A percentile compares a stretch with the other conserved stretches of the same genome.
phyloP scores from a whole-genome alignment of 768 basidiomycete genomes.

The Lyophyllum atratum region DNA sequence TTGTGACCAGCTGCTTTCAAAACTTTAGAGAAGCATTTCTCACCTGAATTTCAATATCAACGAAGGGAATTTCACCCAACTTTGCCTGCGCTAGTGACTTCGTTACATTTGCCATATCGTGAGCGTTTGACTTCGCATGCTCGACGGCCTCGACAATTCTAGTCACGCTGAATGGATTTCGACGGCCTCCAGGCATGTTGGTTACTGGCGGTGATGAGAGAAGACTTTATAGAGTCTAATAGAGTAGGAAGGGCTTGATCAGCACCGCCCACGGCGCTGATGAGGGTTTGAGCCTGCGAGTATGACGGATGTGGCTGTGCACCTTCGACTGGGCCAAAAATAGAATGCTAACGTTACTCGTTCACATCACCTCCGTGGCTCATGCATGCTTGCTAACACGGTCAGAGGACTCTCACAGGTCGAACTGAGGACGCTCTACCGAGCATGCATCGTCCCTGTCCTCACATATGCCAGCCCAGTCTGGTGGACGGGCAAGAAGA shows the following conservation, averaged over 20 bases:
- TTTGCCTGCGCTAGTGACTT: constrained; percentile 32
- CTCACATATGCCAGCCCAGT: constrained; percentile 33
- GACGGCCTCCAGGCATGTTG: constrained; percentile 27
- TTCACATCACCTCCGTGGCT: too few species aligned
- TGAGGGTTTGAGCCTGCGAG: too few species aligned
- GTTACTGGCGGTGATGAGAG: too few species aligned
- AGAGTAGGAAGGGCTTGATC: background rate
- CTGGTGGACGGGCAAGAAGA: constrained; percentile 31
- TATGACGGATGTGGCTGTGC: too few species aligned
- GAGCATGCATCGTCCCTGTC: constrained; percentile 29
- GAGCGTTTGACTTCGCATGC: constrained; percentile 30
- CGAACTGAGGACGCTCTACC: constrained; percentile 29
- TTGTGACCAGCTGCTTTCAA: background rate
- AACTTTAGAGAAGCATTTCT: constrained; percentile 4
- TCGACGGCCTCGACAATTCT: constrained; percentile 33
- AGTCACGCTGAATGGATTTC: constrained; percentile 37
- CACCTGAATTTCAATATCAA: constrained; percentile 62
- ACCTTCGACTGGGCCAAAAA: too few species aligned
- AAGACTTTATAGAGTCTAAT: background rate
- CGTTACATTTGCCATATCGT: constrained; percentile 31
- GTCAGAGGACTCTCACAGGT: constrained; percentile 31
- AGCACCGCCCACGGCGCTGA: too few species aligned
- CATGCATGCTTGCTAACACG: constrained; percentile 36
- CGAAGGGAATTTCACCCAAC: constrained; percentile 44
- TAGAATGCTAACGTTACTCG: too few species aligned